Base-by-base conservation (phyloP, 2,329 filamentous ascomycete species). In the Dactylellina haptotyla region DNA sequence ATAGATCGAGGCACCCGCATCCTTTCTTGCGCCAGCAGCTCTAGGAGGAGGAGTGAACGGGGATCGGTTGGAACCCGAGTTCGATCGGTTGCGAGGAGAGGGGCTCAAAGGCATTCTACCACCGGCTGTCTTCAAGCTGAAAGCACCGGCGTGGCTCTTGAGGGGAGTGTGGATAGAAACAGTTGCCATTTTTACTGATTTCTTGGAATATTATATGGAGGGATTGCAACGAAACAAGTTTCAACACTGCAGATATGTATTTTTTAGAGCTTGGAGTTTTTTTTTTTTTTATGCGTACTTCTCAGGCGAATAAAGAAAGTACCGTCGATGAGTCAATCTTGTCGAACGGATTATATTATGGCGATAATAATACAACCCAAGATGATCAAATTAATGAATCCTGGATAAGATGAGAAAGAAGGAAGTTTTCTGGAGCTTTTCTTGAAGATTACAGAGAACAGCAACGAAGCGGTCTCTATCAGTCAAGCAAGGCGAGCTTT, bases 51-150 rank as follows among this genome's bases (percentile, higher is more conserved):
- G 92, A 1, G 90, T 93, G 81, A 88, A 92, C 0, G 91, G 91
- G n/a, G 90, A 93, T 10, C 88, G 87, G 80, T 87, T 85, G 70
- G 83, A 84, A 80, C 86, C 85, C 65, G 83, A 84, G 30, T 84
- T 82, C 32, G 84, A 84, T 76, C 88, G 87, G 75, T 85, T 83
- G 77, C 89, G 88, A 69, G 95, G 95, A 67, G 94, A 98, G 30
- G 95, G 94, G 2, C 94, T 97, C 80, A 99, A 84, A 78, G 95
- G 93, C 86, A 96, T 93, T 75, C 95, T 92, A 81, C 93, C 93
- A 83, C 94, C 93, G 82, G 93, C 95, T 81, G 93, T 95, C 81
- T 93, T 93, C 78, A 91, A 88, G 77, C 90, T 93, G 85, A 98
- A 97, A 79, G 97, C 87, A 72, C 93, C 92, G 83, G 90, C 89